phyloP scores from a whole-genome alignment of 352 stramenopile species.

The Phytophthora sojae region DNA sequence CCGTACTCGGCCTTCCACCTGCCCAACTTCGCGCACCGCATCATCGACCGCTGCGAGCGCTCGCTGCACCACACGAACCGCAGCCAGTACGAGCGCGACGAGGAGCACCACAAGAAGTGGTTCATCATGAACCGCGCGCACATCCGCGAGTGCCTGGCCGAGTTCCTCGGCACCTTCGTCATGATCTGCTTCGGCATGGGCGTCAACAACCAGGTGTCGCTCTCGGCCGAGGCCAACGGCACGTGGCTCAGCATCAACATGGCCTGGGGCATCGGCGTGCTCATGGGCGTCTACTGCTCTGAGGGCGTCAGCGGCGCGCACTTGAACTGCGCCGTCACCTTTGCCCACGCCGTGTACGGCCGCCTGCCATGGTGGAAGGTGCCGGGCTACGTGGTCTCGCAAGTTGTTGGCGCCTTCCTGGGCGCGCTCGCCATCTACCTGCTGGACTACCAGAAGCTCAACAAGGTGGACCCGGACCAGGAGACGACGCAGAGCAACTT shows the following conservation, averaged over 20 bases:
- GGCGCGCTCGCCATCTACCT: conserved; percentile 8
- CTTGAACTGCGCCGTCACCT: conserved; percentile 1
- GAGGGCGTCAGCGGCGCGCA: conserved; percentile 17
- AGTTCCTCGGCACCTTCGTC: conserved; percentile 17
- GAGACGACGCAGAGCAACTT: conserved; percentile 13
- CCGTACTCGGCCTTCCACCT: conserved; percentile 1
- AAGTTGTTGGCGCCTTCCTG: conserved; percentile 9
- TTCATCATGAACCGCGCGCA: conserved; percentile 15
- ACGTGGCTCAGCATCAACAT: conserved; percentile 9
- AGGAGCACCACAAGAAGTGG: conserved; percentile 14
- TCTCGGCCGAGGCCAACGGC: conserved; percentile 12
- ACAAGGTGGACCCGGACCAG: conserved; percentile 9
- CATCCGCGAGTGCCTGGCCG: conserved; percentile 9
- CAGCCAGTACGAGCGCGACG: conserved; percentile 9
- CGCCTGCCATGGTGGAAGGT: conserved; percentile 5
- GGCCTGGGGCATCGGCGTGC: conserved; percentile 16
- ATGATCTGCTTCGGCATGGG: conserved; percentile 21
- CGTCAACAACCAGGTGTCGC: conserved; percentile 20
- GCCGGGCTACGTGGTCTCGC: conserved; percentile 8
- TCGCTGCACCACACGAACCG: conserved; percentile 22
- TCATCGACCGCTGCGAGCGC: conserved; percentile 24
- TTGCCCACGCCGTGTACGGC: conserved; percentile 3
- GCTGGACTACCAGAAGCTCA: conserved; percentile 22
- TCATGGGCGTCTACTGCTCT: conserved; percentile 22
- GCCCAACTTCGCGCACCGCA: conserved; percentile 1